Percentiles rank a stretch among this genome's conserved stretches.
These are phyloP conservation scores for Phanerochaete carnosa DNA, from an alignment of 768 basidiomycete species.

Conservation along the genomic window DNA sequence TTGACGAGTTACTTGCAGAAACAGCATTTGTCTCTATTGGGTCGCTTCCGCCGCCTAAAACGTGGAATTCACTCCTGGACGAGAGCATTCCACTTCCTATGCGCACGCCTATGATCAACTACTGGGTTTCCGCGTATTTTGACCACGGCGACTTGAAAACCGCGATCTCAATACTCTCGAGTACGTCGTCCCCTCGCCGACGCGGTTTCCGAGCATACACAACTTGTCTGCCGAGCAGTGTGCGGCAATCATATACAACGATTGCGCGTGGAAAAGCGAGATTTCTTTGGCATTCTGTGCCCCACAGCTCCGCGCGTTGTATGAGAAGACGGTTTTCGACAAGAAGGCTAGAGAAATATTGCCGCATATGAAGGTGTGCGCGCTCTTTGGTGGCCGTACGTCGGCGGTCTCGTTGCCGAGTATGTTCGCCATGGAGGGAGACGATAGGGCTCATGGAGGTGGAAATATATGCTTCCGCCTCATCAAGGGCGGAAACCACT, in stretches of 20 bases:
- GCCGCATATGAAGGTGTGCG: slow-evolving; percentile 4
- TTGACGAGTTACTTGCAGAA: slow-evolving; percentile 16
- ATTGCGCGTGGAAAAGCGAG: slow-evolving; percentile 1
- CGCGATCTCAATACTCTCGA: slow-evolving; percentile 22
- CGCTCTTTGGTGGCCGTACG: not conserved
- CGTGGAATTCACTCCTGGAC: slow-evolving; percentile 25
- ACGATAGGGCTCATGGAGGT: slow-evolving; percentile 7
- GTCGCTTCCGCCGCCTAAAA: slow-evolving; percentile 17
- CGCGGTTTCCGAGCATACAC: slow-evolving; percentile 25
- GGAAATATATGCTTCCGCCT: slow-evolving; percentile 14
- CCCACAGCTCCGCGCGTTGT: slow-evolving; percentile 17
- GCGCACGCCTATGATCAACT: slow-evolving; percentile 20
- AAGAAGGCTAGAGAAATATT: not conserved
- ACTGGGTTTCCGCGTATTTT: slow-evolving; percentile 32
- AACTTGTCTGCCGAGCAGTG: slow-evolving; percentile 17
- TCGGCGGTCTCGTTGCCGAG: not conserved
- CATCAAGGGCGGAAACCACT: slow-evolving; percentile 22
- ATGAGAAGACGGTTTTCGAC: slow-evolving; percentile 20
- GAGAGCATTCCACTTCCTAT: slow-evolving; percentile 20
- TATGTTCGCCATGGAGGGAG: slow-evolving; percentile 20
- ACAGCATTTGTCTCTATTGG: slow-evolving; percentile 26
- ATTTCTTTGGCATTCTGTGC: slow-evolving; percentile 15
- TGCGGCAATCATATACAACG: slow-evolving; percentile 9
- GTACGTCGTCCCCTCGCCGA: slow-evolving; percentile 22
- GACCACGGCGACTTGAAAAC: slow-evolving; percentile 28